Conservation (phyloP, 352 stramenopile species). For the Pythium folliculosum region DNA sequence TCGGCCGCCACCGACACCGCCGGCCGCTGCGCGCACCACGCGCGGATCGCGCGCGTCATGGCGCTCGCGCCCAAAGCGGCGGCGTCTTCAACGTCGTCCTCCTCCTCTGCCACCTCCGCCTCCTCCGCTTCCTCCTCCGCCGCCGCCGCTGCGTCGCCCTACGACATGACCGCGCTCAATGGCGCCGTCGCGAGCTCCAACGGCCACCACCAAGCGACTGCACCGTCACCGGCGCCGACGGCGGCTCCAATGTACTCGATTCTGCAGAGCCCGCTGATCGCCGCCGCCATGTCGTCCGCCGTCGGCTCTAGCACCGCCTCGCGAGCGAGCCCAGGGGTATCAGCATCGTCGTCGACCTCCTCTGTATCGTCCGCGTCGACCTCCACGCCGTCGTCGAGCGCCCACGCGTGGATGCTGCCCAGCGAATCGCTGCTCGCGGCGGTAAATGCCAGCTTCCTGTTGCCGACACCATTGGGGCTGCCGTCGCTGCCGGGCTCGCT, state of each 20-base stretch:
- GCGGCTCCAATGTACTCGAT: slow-evolving; percentile 17
- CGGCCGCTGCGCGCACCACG: slow-evolving; percentile 74
- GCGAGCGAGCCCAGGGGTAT: not conserved
- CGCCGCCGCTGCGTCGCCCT: not conserved
- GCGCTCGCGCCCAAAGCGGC: slow-evolving; percentile 67
- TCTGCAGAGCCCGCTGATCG: slow-evolving; percentile 27
- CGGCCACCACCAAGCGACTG: not conserved
- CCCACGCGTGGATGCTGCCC: slow-evolving; percentile 36
- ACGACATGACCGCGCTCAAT: slow-evolving; percentile 18
- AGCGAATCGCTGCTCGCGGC: slow-evolving; percentile 45
- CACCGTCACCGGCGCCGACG: not conserved
- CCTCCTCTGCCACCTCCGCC: not conserved
- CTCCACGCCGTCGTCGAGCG: not conserved
- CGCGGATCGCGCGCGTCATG: slow-evolving; percentile 79
- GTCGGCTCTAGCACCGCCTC: slow-evolving; percentile 5
- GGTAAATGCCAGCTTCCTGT: slow-evolving; percentile 55
- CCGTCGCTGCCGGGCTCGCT: slow-evolving; percentile 59
- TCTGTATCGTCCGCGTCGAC: slow-evolving; percentile 14
- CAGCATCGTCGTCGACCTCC: not conserved
- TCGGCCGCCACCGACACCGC: slow-evolving; percentile 41
- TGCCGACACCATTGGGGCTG: slow-evolving; percentile 45
- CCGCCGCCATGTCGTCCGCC: slow-evolving; percentile 7
- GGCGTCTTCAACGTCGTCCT: slow-evolving; percentile 9
- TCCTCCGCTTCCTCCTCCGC: slow-evolving; percentile 4
- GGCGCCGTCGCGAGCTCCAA: not conserved